Evolutionary conservation across 2,329 filamentous ascomycete species (phyloP).

Genomic region (Epichloe baconii): DNA sequence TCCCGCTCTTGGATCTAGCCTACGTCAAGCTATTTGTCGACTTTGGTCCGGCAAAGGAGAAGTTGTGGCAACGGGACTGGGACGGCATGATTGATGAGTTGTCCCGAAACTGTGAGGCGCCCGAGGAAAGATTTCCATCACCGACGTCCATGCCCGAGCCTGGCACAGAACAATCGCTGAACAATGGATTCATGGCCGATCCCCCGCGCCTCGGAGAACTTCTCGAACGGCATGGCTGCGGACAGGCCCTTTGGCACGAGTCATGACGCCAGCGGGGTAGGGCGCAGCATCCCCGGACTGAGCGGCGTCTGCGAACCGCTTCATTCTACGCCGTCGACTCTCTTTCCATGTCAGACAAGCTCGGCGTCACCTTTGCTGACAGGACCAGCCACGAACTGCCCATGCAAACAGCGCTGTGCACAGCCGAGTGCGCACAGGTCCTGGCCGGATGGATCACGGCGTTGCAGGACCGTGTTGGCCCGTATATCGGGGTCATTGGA

Average conservation of each 20-base stretch:
- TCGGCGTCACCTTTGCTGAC: slow-evolving; percentile 76
- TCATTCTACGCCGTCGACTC: slow-evolving; percentile 92
- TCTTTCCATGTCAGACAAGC: slow-evolving; percentile 73
- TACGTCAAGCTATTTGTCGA: slow-evolving; percentile 91
- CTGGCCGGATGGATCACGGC: slow-evolving; percentile 90
- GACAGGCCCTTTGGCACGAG: neutral
- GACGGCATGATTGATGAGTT: slow-evolving; percentile 83
- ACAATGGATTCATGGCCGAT: slow-evolving; percentile 34
- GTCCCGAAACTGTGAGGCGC: slow-evolving; percentile 60
- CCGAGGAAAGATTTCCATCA: slow-evolving; percentile 51
- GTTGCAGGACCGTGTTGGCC: slow-evolving; percentile 85
- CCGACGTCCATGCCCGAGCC: slow-evolving; percentile 37
- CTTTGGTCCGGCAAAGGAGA: slow-evolving; percentile 81
- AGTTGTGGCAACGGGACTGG: slow-evolving; percentile 89
- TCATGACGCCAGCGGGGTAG: slow-evolving; percentile 13
- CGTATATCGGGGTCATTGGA: slow-evolving; percentile 75
- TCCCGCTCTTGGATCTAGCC: slow-evolving; percentile 80
- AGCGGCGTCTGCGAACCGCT: slow-evolving; percentile 83
- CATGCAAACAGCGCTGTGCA: slow-evolving; percentile 80
- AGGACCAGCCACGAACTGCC: slow-evolving; percentile 74
- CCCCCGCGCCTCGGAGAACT: slow-evolving; percentile 34
- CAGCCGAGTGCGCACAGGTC: slow-evolving; percentile 88
- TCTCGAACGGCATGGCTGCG: slow-evolving; percentile 31
- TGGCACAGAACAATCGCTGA: slow-evolving; percentile 29
- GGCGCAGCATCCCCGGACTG: slow-evolving; percentile 50